A percentile compares a stretch with the other conserved stretches of the same genome.
phyloP scores from a whole-genome alignment of 2,329 filamentous ascomycete species.

The Diplodia sapinea region DNA sequence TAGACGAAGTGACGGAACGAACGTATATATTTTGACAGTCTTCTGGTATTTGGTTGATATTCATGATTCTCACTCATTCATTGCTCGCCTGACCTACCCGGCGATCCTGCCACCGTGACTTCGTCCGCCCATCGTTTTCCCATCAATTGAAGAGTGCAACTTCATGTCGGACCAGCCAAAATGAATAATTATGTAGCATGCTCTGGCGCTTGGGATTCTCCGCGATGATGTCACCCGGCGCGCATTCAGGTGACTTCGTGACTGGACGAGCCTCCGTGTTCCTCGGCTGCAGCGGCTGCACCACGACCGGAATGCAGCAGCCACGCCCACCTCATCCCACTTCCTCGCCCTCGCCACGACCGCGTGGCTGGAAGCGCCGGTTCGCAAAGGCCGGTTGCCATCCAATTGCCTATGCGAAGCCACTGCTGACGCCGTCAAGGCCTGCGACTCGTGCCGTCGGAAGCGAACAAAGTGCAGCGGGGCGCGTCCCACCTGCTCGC shows the following conservation, averaged over 20 bases:
- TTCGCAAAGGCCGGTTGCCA: conserved; percentile 3
- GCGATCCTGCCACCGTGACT: not conserved
- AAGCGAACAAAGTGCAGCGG: conserved; percentile 15
- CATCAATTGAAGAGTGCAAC: no score
- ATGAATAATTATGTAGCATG: no score
- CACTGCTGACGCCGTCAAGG: not conserved
- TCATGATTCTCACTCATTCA: not conserved
- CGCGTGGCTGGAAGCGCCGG: conserved; percentile 20
- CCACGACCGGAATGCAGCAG: conserved; percentile 16
- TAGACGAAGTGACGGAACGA: not conserved
- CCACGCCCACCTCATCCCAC: not conserved
- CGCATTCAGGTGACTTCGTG: conserved; percentile 3
- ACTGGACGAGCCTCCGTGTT: not conserved
- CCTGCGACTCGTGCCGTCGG: conserved; percentile 14
- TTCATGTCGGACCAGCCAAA: no score
- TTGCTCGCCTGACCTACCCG: not conserved
- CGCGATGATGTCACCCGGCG: not conserved
- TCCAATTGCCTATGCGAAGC: not conserved
- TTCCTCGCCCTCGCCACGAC: not conserved
- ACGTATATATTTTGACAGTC: not conserved
- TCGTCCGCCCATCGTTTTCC: no score
- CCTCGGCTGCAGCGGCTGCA: not conserved
- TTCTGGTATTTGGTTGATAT: not conserved
- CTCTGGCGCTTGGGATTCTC: no score
- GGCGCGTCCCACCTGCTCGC: conserved; percentile 11